Evolutionary conservation across 805 yeast genomes (phyloP), one percentile per base, ranked within the genome.

Genomic region (Kluyveromyces nonfermentans): DNA sequence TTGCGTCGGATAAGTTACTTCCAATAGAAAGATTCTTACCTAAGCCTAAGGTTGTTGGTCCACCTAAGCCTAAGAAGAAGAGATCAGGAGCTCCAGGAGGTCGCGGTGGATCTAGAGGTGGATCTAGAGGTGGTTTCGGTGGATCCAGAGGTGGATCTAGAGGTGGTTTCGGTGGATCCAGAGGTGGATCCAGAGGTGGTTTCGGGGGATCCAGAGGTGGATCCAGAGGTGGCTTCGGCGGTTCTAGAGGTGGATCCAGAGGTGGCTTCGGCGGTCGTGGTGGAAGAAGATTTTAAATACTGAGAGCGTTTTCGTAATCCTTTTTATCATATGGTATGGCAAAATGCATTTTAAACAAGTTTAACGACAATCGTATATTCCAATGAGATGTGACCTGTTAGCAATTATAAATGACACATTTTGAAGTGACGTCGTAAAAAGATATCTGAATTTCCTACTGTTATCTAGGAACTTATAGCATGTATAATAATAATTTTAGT

Each of bases 11-110:
- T 69, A 93, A 93, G 69, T 74, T 93, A 54, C 78, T 93, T 53
- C 99, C 99, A 37, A 70, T 93, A 52, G 98, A 93, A 59, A 81
- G 98, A 72, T 93, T 93, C 72, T 73, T 93, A 67, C 99, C 99
- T 52, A 87, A 90, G 71, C 95, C 99, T 41, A 86, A 86, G 72
- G 82, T 77, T 45, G 77, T 77, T 38, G 90, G 89, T 34, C 93
- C 95, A 51, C 83, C 82, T 62, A 82, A 84, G 54, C 78, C 83
- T 64, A 82, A 73, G 69, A 80, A 78, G 72, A 73, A 80, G 67
- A 71, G 78, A 56, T 70, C 74, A 35, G 72, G 76, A 46, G 77
- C 79, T 47, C 76, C 78, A 37, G 74, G 77, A 33, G 71, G 74
- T 44, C 68, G 72, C 28, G 68, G 67, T 45, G 69, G 71, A 43